These are phyloP conservation scores for Calycina marina DNA, from an alignment of 2,329 filamentous ascomycete species.

Conservation along the genomic window DNA sequence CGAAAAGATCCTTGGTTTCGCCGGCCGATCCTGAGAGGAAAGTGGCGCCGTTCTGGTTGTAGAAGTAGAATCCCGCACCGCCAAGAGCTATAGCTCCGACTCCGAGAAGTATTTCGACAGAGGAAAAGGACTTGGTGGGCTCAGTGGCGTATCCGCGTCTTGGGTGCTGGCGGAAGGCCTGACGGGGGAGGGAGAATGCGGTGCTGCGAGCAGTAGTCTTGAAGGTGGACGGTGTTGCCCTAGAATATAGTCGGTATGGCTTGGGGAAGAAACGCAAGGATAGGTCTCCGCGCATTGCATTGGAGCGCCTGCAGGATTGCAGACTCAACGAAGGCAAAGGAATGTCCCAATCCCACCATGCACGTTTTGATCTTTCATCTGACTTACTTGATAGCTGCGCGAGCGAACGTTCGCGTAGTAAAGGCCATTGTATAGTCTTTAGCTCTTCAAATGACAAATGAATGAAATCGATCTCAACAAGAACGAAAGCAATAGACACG, in stretches of 20 bases:
- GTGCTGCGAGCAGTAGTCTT: conserved; percentile 41
- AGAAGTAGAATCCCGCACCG: conserved; percentile 53
- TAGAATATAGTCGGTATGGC: too few relatives aligned
- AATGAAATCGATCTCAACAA: too few relatives aligned
- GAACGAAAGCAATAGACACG: too few relatives aligned
- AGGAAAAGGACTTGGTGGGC: conserved; percentile 41
- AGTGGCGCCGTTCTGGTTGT: conserved; percentile 37
- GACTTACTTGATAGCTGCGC: conserved; percentile 22
- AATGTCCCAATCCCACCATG: not conserved
- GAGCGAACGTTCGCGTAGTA: conserved; percentile 24
- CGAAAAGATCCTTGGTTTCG: conserved; percentile 40
- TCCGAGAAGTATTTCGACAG: conserved; percentile 38
- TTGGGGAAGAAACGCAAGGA: too few relatives aligned
- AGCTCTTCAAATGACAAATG: too few relatives aligned
- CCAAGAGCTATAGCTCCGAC: conserved; percentile 45
- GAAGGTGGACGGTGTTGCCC: conserved; percentile 30
- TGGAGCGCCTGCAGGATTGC: too few relatives aligned
- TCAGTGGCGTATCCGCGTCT: conserved; percentile 71
- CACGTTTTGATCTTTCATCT: too few relatives aligned
- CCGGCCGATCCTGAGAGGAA: conserved; percentile 23
- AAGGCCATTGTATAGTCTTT: conserved; percentile 25
- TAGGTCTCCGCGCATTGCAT: too few relatives aligned
- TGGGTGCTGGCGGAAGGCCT: conserved; percentile 58
- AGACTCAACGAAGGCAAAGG: too few relatives aligned
- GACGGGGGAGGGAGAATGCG: conserved; percentile 44